Evolutionary conservation across 768 basidiomycete species (phyloP).

Genomic region (Scleroderma bovista): DNA sequence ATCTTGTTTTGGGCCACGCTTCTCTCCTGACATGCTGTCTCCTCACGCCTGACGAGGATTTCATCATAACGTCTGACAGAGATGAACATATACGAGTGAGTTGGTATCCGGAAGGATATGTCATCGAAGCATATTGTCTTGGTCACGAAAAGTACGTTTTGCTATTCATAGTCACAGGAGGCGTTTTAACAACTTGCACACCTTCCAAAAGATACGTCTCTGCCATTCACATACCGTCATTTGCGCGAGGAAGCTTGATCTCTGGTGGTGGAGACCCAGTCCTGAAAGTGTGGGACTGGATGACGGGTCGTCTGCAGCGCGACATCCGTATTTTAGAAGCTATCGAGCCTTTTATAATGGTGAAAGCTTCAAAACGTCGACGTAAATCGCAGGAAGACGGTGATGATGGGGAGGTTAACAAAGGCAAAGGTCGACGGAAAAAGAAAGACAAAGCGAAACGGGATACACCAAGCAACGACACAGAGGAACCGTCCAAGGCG

Average conservation of each 20-base stretch:
- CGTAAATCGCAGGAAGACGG: slow-evolving; percentile 27
- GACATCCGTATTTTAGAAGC: slow-evolving; percentile 47
- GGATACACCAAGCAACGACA: slow-evolving; percentile 15
- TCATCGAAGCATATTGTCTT: slow-evolving; percentile 82
- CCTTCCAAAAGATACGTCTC: slow-evolving; percentile 64
- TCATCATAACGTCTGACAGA: slow-evolving; percentile 85
- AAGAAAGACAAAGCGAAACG: slow-evolving; percentile 17
- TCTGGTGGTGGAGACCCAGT: slow-evolving; percentile 85
- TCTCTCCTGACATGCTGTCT: slow-evolving; percentile 76
- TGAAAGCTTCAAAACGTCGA: slow-evolving; percentile 28
- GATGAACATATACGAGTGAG: slow-evolving; percentile 95
- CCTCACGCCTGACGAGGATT: slow-evolving; percentile 60
- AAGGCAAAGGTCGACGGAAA: slow-evolving; percentile 12
- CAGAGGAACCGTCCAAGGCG: slow-evolving; percentile 9
- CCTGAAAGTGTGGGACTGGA: slow-evolving; percentile 79
- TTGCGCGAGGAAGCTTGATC: slow-evolving; percentile 46
- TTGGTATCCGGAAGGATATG: slow-evolving; percentile 81
- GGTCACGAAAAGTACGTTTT: slow-evolving; percentile 70
- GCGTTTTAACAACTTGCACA: background rate
- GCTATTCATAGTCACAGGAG: background rate
- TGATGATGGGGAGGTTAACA: slow-evolving; percentile 15
- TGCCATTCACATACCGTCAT: slow-evolving; percentile 63
- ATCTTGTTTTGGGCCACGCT: slow-evolving; percentile 80
- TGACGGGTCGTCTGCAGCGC: slow-evolving; percentile 48
- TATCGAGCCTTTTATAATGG: slow-evolving; percentile 43